phyloP scores from a whole-genome alignment of 768 basidiomycete genomes.

The Amanita rubescens region DNA sequence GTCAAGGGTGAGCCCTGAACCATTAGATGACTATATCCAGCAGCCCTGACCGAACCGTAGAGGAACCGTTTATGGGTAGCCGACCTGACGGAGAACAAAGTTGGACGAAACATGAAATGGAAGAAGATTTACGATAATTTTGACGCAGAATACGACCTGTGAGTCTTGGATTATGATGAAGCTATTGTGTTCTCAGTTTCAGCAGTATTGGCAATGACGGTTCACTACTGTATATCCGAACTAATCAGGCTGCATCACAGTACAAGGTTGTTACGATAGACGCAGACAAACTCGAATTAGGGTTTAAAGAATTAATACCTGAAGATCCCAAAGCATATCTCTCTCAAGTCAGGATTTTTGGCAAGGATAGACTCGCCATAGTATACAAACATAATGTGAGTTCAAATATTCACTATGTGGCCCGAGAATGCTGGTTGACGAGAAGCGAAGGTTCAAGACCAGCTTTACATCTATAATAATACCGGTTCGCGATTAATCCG shows the following conservation, averaged over 20 bases:
- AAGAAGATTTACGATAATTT: constrained; percentile 63
- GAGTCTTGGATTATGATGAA: constrained; percentile 19
- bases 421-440: constrained; percentile 4
- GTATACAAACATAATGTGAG: constrained; percentile 69
- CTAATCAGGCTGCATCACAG: constrained; percentile 59
- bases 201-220: constrained; percentile 59
- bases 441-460: constrained; percentile 58
- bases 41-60: constrained; percentile 24
- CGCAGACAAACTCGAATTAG: constrained; percentile 38
- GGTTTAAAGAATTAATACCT: constrained; percentile 55
- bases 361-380: constrained; percentile 47
- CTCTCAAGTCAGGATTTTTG: constrained; percentile 37
- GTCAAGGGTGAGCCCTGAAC: constrained; percentile 38
- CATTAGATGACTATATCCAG: not conserved
- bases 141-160: constrained; percentile 60
- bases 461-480: constrained; percentile 63
- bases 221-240: constrained; percentile 52
- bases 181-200: constrained; percentile 2
- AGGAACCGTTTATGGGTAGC: constrained; percentile 73
- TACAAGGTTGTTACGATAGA: constrained; percentile 63
- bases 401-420: constrained; percentile 3
- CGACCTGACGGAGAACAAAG: constrained; percentile 50
- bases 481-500: constrained; percentile 46
- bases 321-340: constrained; percentile 61
- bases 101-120: constrained; percentile 65